phyloP scores from a whole-genome alignment of 1,284 basidiomycete genomes.

The Mycena citricolor region DNA sequence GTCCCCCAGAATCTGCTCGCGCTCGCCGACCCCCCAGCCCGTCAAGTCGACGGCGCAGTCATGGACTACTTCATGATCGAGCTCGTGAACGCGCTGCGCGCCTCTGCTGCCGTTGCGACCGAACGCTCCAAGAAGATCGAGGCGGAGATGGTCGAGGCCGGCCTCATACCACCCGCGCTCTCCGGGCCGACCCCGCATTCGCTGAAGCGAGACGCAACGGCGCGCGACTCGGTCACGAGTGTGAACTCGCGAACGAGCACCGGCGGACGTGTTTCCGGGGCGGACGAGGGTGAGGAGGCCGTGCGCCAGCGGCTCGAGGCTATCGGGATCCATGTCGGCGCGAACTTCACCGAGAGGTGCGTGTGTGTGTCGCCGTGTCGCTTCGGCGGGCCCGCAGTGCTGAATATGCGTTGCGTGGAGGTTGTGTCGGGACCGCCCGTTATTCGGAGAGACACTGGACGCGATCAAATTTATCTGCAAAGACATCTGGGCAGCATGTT shows the following conservation, averaged over 20 bases:
- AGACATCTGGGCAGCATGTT: conserved; percentile 85
- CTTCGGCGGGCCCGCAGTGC: conserved; percentile 3
- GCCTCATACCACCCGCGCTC: conserved; percentile 53
- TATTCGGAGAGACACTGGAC: conserved; percentile 84
- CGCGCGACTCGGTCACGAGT: conserved; percentile 53
- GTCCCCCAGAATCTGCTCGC: conserved; percentile 41
- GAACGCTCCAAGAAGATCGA: conserved; percentile 65
- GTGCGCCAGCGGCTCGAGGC: conserved; percentile 71
- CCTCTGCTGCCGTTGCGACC: conserved; percentile 69
- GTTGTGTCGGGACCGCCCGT: conserved; percentile 70
- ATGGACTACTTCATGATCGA: conserved; percentile 88
- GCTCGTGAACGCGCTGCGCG: conserved; percentile 68
- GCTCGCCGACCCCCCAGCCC: conserved; percentile 60
- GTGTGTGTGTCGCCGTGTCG: conserved; percentile 24
- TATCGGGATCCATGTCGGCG: conserved; percentile 86
- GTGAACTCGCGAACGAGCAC: conserved; percentile 39
- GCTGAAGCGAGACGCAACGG: conserved; percentile 37
- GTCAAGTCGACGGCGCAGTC: conserved; percentile 69
- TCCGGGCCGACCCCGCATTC: conserved; percentile 38
- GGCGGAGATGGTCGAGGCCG: conserved; percentile 72
- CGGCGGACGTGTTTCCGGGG: conserved; percentile 29
- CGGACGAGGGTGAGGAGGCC: conserved; percentile 75
- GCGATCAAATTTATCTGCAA: conserved; percentile 96
- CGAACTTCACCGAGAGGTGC: conserved; percentile 83
- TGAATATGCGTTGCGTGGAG: conserved; percentile 50